Conservation (phyloP, 805 yeast genomes). For the Wickerhamiella dianesei region DNA sequence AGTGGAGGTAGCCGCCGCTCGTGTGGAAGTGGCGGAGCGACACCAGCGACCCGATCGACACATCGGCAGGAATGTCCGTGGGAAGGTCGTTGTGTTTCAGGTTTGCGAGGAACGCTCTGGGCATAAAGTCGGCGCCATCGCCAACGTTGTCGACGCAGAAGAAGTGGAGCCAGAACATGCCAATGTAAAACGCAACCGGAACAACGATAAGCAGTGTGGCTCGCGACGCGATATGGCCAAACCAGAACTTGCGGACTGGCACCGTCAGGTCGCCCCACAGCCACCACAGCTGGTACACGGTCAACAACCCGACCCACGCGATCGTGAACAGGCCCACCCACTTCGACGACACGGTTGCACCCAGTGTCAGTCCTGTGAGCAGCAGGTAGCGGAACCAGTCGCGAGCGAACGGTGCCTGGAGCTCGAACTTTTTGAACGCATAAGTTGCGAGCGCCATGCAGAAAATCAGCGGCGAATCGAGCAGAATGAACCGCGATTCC, state of each 20-base stretch:
- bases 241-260: conserved; percentile 24
- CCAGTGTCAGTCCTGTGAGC: conserved; percentile 38
- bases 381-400: conserved; percentile 42
- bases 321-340: conserved; percentile 59
- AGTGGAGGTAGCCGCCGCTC: conserved; percentile 67
- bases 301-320: conserved; percentile 44
- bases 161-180: conserved; percentile 47
- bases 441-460: conserved; percentile 35
- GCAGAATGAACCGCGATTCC: conserved; percentile 41
- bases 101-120: conserved; percentile 54
- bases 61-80: conserved; percentile 43
- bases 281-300: conserved; percentile 47
- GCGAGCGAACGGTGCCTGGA: conserved; percentile 31
- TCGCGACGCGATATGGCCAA: conserved; percentile 32
- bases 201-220: conserved; percentile 33
- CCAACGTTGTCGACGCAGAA: conserved; percentile 34
- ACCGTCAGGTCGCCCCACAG: conserved; percentile 54
- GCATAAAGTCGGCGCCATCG: conserved; percentile 47
- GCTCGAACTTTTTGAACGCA: conserved; percentile 38
- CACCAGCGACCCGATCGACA: conserved; percentile 59
- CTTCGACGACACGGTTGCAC: conserved; percentile 46
- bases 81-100: conserved; percentile 33
- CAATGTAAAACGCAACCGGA: conserved; percentile 47
- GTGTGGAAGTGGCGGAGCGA: conserved; percentile 58
- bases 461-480: conserved; percentile 33